Evolutionary conservation across 805 yeast species (phyloP), one percentile per base, ranked within the genome.

Genomic region (Scheffersomyces lignosus): DNA sequence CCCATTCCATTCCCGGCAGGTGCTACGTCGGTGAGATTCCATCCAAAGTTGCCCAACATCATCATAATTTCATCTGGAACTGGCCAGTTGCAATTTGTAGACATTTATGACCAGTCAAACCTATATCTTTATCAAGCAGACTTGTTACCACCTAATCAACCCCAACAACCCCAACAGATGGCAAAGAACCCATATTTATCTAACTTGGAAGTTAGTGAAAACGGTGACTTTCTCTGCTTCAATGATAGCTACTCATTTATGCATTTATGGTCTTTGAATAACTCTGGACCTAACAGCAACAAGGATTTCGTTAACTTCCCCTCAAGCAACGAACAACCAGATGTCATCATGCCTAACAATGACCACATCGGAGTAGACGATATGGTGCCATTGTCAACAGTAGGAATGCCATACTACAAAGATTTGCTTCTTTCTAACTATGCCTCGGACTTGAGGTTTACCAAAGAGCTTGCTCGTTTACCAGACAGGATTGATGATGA

Each of bases 1-100:
- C 96, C 97, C 3, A 71, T 91, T 5, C 79, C 96, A 3, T 88
- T 89, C 52, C 89, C 93, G 1, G 83, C 89, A 0, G 97, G 97
- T 9, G 96, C 98, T 1, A 73, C 85, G 7, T 85, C 76, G 54
- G 93, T 84, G 1, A 73, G 85, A 33, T 71, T 91, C 43, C 97
- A 91, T 62, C 97, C 98, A 5, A 83, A 85, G 42, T 56, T 89
- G 33, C 85, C 96, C 4, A 84, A 86, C 26, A 80, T 84, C 24
- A 77, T 88, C 30, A 58, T 88, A 4, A 80, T 87, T 5, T 83
- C 87, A 0, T 84, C 96, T 0, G 71, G 72, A 15, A 60, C 77
- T 15, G 98, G 98, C 13, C 91, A 88, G 41, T 66, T 93, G 40
- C 96, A 89, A 52, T 83, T 89, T 46, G 75, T 88, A 17, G 97